These are phyloP conservation scores for Kluyveromyces siamensis DNA, from an alignment of 805 yeast species.

Conservation along the genomic window DNA sequence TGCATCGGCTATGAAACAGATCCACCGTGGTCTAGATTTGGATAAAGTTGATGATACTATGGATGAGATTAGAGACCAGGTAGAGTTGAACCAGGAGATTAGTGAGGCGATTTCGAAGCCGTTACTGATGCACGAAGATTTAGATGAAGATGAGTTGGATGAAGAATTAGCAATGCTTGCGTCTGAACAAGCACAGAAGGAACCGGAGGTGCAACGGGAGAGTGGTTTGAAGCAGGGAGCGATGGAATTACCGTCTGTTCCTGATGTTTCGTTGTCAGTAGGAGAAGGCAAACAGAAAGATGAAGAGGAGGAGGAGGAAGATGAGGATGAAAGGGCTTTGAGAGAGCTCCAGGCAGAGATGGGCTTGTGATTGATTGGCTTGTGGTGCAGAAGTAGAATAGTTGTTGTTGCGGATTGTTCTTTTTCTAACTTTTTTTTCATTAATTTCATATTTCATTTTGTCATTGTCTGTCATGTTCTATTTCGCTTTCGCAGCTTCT, in stretches of 20 bases:
- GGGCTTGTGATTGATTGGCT: slow-evolving; percentile 50
- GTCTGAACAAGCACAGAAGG: slow-evolving; percentile 59
- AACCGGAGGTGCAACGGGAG: slow-evolving; percentile 26
- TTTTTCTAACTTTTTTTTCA: neutral
- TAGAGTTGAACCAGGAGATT: slow-evolving; percentile 89
- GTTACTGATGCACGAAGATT: slow-evolving; percentile 55
- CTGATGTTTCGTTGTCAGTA: slow-evolving; percentile 26
- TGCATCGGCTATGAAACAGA: slow-evolving; percentile 91
- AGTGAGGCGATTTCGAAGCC: slow-evolving; percentile 95
- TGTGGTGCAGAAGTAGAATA: neutral
- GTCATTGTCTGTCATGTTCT: neutral
- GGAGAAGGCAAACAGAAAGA: slow-evolving; percentile 6
- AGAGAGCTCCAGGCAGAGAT: slow-evolving; percentile 77
- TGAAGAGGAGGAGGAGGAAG: slow-evolving; percentile 43
- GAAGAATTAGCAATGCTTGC: slow-evolving; percentile 86
- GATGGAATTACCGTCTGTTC: slow-evolving; percentile 38
- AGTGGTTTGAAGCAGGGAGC: slow-evolving; percentile 3
- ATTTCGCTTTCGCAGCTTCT: too few species aligned
- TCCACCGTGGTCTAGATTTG: slow-evolving; percentile 89
- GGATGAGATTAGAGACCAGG: slow-evolving; percentile 97
- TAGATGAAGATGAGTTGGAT: slow-evolving; percentile 88
- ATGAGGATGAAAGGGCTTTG: slow-evolving; percentile 77
- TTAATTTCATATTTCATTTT: neutral
- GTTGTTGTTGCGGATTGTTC: neutral
- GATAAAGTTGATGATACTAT: slow-evolving; percentile 95